Conservation (phyloP, 1,139 yeast genomes). For the Saccharomyces hybrid region DNA sequence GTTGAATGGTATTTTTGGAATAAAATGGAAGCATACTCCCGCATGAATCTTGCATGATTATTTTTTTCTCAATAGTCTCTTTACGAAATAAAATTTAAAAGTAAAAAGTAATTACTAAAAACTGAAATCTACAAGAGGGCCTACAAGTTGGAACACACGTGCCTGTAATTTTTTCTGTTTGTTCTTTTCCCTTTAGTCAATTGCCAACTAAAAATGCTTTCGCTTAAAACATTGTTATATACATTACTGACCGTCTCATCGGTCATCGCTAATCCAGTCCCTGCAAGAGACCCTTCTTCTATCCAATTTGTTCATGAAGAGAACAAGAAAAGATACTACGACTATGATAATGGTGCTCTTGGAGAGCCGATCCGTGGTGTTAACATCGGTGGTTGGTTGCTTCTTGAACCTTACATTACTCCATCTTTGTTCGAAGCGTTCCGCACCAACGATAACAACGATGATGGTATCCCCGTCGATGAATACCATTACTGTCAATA, state of each 20-base stretch:
- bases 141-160: too few species aligned
- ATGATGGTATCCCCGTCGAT: constrained; percentile 60
- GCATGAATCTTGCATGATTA: too few species aligned
- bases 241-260: constrained; percentile 1
- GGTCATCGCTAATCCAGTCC: constrained; percentile 15
- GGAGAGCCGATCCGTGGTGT: constrained; percentile 54
- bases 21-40: too few species aligned
- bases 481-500: constrained; percentile 64
- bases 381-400: constrained; percentile 89
- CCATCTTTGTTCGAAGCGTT: constrained; percentile 65
- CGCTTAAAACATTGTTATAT: neutral
- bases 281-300: constrained; percentile 15
- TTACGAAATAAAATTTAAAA: too few species aligned
- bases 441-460: constrained; percentile 24
- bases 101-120: too few species aligned
- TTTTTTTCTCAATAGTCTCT: too few species aligned
- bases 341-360: constrained; percentile 14
- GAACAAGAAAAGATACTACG: constrained; percentile 22
- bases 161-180: too few species aligned
- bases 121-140: too few species aligned
- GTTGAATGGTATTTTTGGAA: too few species aligned
- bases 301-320: constrained; percentile 18
- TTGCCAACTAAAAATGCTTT: neutral
- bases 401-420: constrained; percentile 78
- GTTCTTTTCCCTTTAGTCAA: too few species aligned